phyloP scores from a whole-genome alignment of 1,284 basidiomycete genomes.

The Rhodotorula sp. region DNA sequence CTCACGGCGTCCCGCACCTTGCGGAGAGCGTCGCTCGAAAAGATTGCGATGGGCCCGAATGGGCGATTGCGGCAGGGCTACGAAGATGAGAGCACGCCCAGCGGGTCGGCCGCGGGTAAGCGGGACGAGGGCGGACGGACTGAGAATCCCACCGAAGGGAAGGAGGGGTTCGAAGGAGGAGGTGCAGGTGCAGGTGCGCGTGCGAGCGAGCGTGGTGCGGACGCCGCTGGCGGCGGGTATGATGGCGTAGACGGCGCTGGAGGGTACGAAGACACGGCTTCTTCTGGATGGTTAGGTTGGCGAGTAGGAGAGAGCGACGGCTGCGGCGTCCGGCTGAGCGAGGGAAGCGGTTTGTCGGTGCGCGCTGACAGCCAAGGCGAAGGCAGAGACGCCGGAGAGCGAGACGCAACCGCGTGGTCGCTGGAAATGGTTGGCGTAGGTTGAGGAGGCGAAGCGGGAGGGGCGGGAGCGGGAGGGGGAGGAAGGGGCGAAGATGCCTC shows the following conservation, averaged over 20 bases:
- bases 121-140: neutral
- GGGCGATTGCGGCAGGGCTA: neutral
- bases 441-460: too few species aligned
- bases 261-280: neutral
- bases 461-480: too few species aligned
- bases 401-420: too few species aligned
- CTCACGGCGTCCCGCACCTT: neutral
- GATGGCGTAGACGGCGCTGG: neutral
- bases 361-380: neutral
- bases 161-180: neutral
- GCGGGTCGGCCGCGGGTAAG: neutral
- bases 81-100: conserved; percentile 4
- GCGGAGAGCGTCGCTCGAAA: neutral
- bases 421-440: too few species aligned
- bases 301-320: neutral
- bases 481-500: too few species aligned
- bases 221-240: neutral
- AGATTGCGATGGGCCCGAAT: neutral
- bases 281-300: too few species aligned
- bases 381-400: neutral
- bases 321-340: conserved; percentile 18
- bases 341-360: conserved; percentile 10
- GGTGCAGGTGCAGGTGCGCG: neutral
- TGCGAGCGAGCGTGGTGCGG: neutral
- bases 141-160: neutral